Conservation (phyloP, 176 grass and related monocot species). For the Phoenix dactylifera region DNA sequence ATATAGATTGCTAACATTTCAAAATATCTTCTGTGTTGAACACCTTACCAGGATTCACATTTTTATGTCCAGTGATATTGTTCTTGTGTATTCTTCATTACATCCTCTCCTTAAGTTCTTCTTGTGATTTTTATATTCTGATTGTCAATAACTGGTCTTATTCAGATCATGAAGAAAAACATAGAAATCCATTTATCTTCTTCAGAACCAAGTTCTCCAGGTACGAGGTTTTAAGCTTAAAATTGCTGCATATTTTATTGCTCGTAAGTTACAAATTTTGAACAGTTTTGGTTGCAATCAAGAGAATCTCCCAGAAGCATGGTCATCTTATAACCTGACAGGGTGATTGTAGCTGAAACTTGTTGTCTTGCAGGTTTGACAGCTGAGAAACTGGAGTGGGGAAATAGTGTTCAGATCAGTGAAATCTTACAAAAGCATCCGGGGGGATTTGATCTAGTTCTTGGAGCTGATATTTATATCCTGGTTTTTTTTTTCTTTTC, state of each 20-base stretch:
- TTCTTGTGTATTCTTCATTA: too few species aligned
- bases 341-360: too few species aligned
- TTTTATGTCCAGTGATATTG: too few species aligned
- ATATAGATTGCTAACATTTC: too few species aligned
- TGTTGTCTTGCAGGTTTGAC: slow-evolving; percentile 40
- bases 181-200: slow-evolving; percentile 62
- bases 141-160: slow-evolving; percentile 4
- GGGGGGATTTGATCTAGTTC: slow-evolving; percentile 77
- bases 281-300: too few species aligned
- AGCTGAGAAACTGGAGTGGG: slow-evolving; percentile 91
- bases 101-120: background rate
- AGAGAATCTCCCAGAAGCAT: too few species aligned
- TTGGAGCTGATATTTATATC: slow-evolving; percentile 99
- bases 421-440: slow-evolving; percentile 57
- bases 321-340: too few species aligned
- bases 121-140: background rate
- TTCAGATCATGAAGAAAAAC: slow-evolving; percentile 82
- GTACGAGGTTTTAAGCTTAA: slow-evolving; percentile 24
- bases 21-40: too few species aligned
- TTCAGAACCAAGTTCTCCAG: slow-evolving; percentile 23
- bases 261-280: too few species aligned
- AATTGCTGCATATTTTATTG: too few species aligned
- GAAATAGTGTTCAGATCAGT: slow-evolving; percentile 52
- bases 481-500: slow-evolving; percentile 23
- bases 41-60: too few species aligned